Base-by-base conservation (phyloP, 2,329 filamentous ascomycete genomes). In the Colletotrichum neosansevieriae region DNA sequence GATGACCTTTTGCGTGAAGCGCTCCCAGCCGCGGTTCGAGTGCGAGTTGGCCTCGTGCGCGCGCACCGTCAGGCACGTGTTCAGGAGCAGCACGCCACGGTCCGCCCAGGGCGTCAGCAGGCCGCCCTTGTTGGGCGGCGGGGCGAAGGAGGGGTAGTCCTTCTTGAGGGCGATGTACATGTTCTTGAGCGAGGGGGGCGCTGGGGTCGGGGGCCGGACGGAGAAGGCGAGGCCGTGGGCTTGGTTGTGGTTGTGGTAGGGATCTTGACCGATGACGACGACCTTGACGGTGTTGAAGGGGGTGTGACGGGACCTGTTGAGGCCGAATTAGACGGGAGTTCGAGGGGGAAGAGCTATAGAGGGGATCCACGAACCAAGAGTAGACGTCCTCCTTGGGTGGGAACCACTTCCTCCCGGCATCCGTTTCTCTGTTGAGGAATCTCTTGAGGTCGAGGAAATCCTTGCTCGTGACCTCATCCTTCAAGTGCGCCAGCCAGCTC, bases 221-320 rank as follows among this genome's bases (percentile, higher is more conserved):
- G 94, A 97, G 85, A 99, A 99, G 77, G 93, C 95, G 67, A 99
- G 90, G 49, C 96, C 96, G 79, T 98, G 96, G 58, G 96, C 96
- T 84, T 99, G 96, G 79, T 97, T 97, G 78, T 89, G 79, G 78
- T 97, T 97, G 83, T 99, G 96, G 80, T 99, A 99, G 3, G 96
- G 96, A 78, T 99, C 96, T 82, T 99, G 96, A 72, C 96, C 96
- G 62, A 98, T 81, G 76, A 99, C 94, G 69, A 99, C 94, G 65
- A 92, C 92, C 79, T 97, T 97, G 78, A 98, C 94, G 13, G 86
- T 91, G 82, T 91, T 84, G 74, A 99, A 90, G 7, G 96, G 94
- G 0, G 95, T 98, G 79, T 97, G 92, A 29, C 94, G 92, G 69
- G 95, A 98, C 95, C 95, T 98, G 67, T 7, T n/a, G 47, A 66